phyloP scores from a whole-genome alignment of 1,284 basidiomycete species.

The Sanghuangporus sanghuang region DNA sequence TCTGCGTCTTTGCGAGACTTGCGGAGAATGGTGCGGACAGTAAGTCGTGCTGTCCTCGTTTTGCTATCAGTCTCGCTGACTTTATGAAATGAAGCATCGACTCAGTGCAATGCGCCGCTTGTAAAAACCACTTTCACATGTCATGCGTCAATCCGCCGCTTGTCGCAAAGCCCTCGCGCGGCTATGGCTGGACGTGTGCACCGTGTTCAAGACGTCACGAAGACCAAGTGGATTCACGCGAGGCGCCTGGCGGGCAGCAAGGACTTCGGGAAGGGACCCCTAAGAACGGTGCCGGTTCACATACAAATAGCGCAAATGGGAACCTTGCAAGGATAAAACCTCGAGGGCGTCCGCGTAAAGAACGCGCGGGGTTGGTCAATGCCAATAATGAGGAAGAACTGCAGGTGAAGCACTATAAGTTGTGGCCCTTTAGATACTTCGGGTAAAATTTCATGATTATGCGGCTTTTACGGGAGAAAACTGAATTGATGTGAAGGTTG shows the following conservation, averaged over 20 bases:
- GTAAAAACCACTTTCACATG: conserved; percentile 96
- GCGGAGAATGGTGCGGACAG: conserved; percentile 85
- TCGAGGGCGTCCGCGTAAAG: conserved; percentile 70
- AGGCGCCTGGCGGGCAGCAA: neutral
- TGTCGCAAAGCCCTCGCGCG: conserved; percentile 91
- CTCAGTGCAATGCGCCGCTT: conserved; percentile 90
- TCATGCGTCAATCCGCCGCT: conserved; percentile 89
- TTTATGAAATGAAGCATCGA: conserved; percentile 54
- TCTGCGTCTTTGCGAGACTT: conserved; percentile 82
- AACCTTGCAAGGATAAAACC: neutral
- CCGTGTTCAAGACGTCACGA: conserved; percentile 87
- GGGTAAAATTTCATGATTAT: conserved; percentile 47
- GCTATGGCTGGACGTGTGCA: conserved; percentile 97
- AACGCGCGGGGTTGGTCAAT: conserved; percentile 38
- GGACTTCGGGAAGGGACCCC: conserved; percentile 7
- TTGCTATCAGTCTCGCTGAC: conserved; percentile 7
- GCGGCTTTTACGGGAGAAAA: conserved; percentile 13
- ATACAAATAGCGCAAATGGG: neutral
- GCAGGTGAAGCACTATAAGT: conserved; percentile 77
- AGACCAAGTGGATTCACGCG: conserved; percentile 67
- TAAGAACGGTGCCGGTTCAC: neutral
- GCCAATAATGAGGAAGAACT: conserved; percentile 74
- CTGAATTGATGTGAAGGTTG: conserved; percentile 41
- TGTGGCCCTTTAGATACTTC: conserved; percentile 97
- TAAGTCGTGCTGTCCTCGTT: conserved; percentile 35